Conservation (phyloP, 768 basidiomycete genomes). For the Tephrocybe sp. region DNA sequence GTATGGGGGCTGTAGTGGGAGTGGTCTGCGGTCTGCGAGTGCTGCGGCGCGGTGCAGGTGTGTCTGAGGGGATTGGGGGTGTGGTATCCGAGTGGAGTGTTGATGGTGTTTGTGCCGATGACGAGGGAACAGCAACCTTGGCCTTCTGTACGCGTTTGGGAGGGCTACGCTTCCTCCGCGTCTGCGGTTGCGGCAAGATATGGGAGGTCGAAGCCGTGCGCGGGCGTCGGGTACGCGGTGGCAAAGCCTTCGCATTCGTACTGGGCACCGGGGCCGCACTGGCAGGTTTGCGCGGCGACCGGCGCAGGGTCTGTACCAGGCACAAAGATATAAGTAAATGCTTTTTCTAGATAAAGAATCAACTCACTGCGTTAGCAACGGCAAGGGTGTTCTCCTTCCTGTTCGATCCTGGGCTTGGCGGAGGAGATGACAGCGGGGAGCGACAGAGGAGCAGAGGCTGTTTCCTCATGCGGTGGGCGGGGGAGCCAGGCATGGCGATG, state of each 20-base stretch:
- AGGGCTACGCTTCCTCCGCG: too few species aligned
- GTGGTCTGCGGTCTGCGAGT: too few species aligned
- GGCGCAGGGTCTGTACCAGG: not conserved
- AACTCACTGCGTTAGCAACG: not conserved
- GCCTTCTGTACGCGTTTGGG: too few species aligned
- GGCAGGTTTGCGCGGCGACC: not conserved
- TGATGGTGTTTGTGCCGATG: too few species aligned
- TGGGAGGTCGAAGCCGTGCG: not conserved
- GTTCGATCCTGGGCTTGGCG: not conserved
- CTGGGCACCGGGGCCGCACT: too few species aligned
- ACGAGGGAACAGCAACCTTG: too few species aligned
- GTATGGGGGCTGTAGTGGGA: not conserved
- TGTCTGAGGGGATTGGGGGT: too few species aligned
- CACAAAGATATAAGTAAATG: not conserved
- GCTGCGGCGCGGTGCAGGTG: too few species aligned
- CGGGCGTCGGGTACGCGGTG: too few species aligned
- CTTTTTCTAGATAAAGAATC: not conserved
- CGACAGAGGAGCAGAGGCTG: not conserved
- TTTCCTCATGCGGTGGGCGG: not conserved
- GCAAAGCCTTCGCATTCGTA: too few species aligned
- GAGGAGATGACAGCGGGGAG: conserved; percentile 7
- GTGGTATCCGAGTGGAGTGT: too few species aligned
- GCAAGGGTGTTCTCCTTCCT: conserved; percentile 4
- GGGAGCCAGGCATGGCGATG: not conserved
- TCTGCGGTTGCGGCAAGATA: too few species aligned